Conservation (phyloP, 2,329 filamentous ascomycete genomes). For the Colletotrichum navitas region DNA sequence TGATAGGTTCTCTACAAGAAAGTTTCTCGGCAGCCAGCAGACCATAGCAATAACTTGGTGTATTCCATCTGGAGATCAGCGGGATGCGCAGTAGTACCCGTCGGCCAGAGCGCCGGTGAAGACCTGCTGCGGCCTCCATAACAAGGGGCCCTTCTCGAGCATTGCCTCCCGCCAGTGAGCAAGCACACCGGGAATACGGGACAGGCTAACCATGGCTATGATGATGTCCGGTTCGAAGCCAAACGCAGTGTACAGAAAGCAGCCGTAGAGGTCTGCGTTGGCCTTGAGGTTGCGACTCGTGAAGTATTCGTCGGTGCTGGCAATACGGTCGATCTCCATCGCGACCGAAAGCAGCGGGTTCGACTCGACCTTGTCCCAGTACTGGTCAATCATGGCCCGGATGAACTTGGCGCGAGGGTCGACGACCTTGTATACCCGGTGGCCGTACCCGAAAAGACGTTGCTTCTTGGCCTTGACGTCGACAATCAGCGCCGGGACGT, state of each 20-base stretch:
- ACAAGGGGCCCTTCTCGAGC: constrained; percentile 47
- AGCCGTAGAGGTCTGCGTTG: constrained; percentile 60
- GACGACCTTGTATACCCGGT: constrained; percentile 53
- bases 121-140: constrained; percentile 50
- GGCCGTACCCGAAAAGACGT: constrained; percentile 59
- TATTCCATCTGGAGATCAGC: not conserved
- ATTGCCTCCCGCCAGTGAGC: constrained; percentile 50
- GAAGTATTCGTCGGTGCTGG: constrained; percentile 54
- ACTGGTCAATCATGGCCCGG: constrained; percentile 46
- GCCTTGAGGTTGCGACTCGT: constrained; percentile 53
- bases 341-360: constrained; percentile 54
- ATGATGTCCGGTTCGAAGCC: constrained; percentile 46
- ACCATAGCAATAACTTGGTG: not conserved
- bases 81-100: not conserved
- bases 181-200: constrained; percentile 46
- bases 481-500: constrained; percentile 55
- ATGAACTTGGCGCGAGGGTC: constrained; percentile 54
- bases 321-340: constrained; percentile 53
- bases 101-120: constrained; percentile 35
- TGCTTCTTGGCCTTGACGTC: constrained; percentile 56
- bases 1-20: not conserved
- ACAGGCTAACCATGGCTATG: constrained; percentile 47
- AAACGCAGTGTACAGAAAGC: constrained; percentile 57
- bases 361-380: constrained; percentile 37
- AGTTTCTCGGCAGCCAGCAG: not conserved